These are phyloP conservation scores for Dothistroma pini DNA, from an alignment of 2,329 filamentous ascomycete genomes.

Conservation along the genomic window DNA sequence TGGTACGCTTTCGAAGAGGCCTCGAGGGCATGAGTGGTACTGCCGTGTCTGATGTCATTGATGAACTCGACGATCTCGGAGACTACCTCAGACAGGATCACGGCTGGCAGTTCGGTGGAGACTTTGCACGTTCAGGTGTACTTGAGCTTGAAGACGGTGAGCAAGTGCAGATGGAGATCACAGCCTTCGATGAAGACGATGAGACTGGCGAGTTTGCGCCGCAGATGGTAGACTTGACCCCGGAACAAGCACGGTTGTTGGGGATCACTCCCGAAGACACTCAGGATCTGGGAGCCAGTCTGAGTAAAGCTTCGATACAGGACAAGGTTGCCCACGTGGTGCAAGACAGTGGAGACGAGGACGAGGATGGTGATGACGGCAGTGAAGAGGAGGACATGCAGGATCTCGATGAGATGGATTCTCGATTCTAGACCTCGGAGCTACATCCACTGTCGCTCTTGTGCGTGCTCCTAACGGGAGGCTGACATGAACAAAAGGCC, in stretches of 20 bases:
- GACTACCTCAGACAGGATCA: constrained; percentile 52
- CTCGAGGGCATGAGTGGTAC: constrained; percentile 46
- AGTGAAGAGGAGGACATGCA: constrained; percentile 33
- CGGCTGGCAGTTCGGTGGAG: constrained; percentile 56
- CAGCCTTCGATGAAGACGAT: constrained; percentile 54
- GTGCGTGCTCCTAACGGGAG: not conserved
- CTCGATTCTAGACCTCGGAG: constrained; percentile 21
- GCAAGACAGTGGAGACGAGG: constrained; percentile 34
- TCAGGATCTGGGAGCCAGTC: constrained; percentile 21
- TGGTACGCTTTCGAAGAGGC: constrained; percentile 51
- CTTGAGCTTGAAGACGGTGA: constrained; percentile 62
- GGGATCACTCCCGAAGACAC: constrained; percentile 30
- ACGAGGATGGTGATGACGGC: constrained; percentile 26
- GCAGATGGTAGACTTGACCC: constrained; percentile 53
- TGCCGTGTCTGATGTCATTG: constrained; percentile 45
- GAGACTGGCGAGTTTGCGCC: constrained; percentile 64
- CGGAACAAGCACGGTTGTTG: constrained; percentile 41
- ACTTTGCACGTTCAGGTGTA: constrained; percentile 55
- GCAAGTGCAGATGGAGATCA: constrained; percentile 55
- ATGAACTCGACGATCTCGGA: constrained; percentile 54
- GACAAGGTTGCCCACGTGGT: constrained; percentile 30
- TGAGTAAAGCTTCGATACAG: constrained; percentile 20
- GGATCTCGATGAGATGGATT: constrained; percentile 37
- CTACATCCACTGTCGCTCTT: not conserved
- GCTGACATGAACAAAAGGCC: not conserved